Percentiles rank a stretch among this genome's conserved stretches.
phyloP scores from a whole-genome alignment of 1,284 basidiomycete species.

The Papiliotrema fonsecae region DNA sequence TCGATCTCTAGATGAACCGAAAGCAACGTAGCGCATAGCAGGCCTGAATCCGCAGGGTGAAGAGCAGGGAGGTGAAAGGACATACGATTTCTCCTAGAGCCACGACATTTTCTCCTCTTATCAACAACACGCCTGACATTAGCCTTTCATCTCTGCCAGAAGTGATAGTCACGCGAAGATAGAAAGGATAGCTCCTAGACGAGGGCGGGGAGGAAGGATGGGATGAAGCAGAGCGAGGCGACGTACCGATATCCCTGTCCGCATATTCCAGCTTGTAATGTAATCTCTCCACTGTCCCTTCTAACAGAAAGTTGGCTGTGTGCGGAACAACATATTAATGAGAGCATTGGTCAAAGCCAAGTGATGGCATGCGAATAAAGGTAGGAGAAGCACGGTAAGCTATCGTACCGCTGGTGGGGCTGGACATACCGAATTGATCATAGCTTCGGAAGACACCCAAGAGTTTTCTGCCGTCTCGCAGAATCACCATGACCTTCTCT shows the following conservation, averaged over 20 bases:
- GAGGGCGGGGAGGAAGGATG: too few relatives aligned
- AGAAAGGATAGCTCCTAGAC: too few relatives aligned
- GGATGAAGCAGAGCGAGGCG: neutral
- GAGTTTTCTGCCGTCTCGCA: slow-evolving; percentile 93
- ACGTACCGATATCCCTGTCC: slow-evolving; percentile 40
- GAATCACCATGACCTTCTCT: slow-evolving; percentile 98
- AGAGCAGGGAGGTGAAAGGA: slow-evolving; percentile 19
- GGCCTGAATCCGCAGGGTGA: too few relatives aligned
- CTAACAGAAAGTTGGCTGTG: slow-evolving; percentile 87
- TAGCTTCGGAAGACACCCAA: slow-evolving; percentile 95
- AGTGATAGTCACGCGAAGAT: too few relatives aligned
- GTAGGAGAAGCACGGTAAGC: neutral
- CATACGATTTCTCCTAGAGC: slow-evolving; percentile 92
- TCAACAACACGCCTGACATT: slow-evolving; percentile 73
- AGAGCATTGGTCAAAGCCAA: too few relatives aligned
- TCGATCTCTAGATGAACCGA: too few relatives aligned
- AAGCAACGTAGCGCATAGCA: too few relatives aligned
- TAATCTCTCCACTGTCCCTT: slow-evolving; percentile 64
- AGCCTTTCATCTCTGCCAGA: neutral
- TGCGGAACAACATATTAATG: too few relatives aligned
- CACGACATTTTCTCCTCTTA: slow-evolving; percentile 98
- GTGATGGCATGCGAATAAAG: too few relatives aligned
- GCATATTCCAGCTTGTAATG: slow-evolving; percentile 41
- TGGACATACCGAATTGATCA: slow-evolving; percentile 89
- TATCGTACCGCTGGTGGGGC: neutral